A percentile compares a stretch with the other conserved stretches of the same genome.
phyloP scores from a whole-genome alignment of 257 asterid genomes.

The Solanum sejunctum region DNA sequence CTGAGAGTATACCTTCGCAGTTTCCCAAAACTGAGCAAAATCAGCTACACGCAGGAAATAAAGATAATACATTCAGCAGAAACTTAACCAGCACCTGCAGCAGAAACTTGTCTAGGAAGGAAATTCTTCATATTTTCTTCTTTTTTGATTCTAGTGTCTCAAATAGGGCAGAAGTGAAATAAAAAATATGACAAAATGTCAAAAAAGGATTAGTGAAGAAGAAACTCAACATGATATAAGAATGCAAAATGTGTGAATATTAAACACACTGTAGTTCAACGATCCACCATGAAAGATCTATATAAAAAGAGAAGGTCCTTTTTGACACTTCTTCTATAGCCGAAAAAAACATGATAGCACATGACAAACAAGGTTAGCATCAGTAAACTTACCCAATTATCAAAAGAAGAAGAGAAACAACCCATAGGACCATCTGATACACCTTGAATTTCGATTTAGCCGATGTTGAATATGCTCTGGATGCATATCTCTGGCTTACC shows the following conservation, averaged over 20 bases:
- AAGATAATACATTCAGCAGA: too few relatives aligned
- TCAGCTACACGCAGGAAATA: too few relatives aligned
- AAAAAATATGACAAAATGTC: not conserved
- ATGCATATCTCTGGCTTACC: constrained; percentile 67
- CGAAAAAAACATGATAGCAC: not conserved
- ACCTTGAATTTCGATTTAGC: constrained; percentile 50
- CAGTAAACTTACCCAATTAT: constrained; percentile 47
- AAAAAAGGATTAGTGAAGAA: not conserved
- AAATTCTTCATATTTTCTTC: not conserved
- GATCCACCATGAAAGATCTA: not conserved
- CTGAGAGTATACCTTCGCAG: too few relatives aligned
- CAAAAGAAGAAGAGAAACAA: constrained; percentile 54
- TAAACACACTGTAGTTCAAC: not conserved
- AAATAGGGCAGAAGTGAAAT: not conserved
- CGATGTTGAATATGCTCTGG: constrained; percentile 22
- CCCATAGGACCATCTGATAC: constrained; percentile 67
- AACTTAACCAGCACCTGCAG: not conserved
- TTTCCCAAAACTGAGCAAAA: too few relatives aligned
- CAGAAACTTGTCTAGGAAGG: not conserved
- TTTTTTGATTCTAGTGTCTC: not conserved
- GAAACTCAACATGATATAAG: not conserved
- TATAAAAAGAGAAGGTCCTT: not conserved
- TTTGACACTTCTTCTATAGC: not conserved
- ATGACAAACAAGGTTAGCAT: not conserved
- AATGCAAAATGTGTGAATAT: not conserved